A percentile compares a stretch with the other conserved stretches of the same genome.
phyloP scores from a whole-genome alignment of 2,329 filamentous ascomycete species.

The Fusarium sp. region DNA sequence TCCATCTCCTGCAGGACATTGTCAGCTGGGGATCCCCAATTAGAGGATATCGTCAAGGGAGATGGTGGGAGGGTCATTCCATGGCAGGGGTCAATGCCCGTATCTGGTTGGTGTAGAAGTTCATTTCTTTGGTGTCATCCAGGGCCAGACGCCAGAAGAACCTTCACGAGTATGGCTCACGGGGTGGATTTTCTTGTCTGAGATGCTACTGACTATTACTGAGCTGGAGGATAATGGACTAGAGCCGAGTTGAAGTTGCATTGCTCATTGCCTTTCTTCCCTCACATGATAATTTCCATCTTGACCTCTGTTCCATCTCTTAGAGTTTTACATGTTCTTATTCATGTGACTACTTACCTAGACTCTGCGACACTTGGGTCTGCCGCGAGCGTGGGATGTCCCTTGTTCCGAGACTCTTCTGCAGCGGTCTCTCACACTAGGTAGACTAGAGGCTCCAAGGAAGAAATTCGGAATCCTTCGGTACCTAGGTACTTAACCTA shows the following conservation, averaged over 20 bases:
- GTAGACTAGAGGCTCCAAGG: neutral
- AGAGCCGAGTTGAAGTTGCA: neutral
- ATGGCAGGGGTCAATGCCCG: constrained; percentile 8
- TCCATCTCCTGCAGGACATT: constrained; percentile 33
- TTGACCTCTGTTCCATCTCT: neutral
- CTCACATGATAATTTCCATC: neutral
- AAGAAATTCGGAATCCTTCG: neutral
- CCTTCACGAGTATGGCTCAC: constrained; percentile 24
- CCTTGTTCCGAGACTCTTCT: constrained; percentile 17
- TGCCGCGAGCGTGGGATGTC: constrained; percentile 16
- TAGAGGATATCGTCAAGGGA: neutral
- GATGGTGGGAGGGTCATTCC: constrained; percentile 7
- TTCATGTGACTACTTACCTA: neutral
- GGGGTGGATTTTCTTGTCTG: neutral
- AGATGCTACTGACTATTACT: neutral
- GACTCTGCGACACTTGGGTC: neutral
- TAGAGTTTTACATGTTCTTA: neutral
- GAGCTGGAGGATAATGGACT: neutral
- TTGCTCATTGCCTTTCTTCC: neutral
- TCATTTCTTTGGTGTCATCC: neutral
- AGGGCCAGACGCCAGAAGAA: neutral
- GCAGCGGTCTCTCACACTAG: neutral
- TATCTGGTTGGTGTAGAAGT: constrained; percentile 17
- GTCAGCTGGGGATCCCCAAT: constrained; percentile 25
- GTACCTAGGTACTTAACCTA: neutral